These are phyloP conservation scores for Nitzschia sp. DNA, from an alignment of 108 stramenopile genomes.

Conservation along the genomic window DNA sequence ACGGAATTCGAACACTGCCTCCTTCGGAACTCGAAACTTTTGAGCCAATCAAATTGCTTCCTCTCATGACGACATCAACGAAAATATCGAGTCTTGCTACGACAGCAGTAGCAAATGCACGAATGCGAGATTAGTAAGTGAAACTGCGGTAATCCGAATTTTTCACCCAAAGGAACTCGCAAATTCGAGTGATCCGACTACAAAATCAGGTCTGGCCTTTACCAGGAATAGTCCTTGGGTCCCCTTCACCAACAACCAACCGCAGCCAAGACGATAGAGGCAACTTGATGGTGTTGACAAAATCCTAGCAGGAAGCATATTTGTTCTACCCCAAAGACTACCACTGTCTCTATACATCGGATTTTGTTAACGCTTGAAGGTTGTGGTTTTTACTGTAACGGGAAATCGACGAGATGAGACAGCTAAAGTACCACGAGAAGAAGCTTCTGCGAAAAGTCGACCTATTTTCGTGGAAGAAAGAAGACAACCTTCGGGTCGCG, in stretches of 20 bases:
- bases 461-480: constrained; percentile 96
- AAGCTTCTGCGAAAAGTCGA: constrained; percentile 98
- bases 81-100: not conserved
- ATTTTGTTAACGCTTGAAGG: no score
- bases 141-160: constrained; percentile 5
- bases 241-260: no score
- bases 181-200: not conserved
- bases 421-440: constrained; percentile 98
- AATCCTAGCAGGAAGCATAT: no score
- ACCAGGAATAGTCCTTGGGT: no score
- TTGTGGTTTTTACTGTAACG: no score
- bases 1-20: not conserved
- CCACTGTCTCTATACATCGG: no score
- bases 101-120: not conserved
- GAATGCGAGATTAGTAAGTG: constrained; percentile 2
- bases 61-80: not conserved
- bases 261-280: no score
- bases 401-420: no score
- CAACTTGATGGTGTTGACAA: no score
- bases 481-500: constrained; percentile 94
- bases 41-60: not conserved
- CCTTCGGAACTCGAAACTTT: not conserved
- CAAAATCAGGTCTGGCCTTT: not conserved
- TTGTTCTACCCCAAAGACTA: no score
- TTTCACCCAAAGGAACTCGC: not conserved